Conservation (phyloP, 208 protist genomes). For the Trypanosoma vivax region DNA sequence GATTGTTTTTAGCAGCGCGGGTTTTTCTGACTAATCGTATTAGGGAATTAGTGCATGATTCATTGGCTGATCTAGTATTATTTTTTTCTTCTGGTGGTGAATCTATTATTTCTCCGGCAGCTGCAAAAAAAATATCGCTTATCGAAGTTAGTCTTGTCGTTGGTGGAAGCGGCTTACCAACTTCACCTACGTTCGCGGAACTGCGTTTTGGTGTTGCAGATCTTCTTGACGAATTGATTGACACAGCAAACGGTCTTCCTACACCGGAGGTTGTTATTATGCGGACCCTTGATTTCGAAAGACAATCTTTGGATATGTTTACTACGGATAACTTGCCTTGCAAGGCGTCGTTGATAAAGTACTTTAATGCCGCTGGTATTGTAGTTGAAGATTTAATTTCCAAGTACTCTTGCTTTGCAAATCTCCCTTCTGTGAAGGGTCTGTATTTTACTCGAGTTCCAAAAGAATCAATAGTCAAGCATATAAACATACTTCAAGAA, state of each 20-base stretch:
- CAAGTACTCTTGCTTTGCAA: slow-evolving; percentile 41
- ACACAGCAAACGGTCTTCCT: slow-evolving; percentile 51
- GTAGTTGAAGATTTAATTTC: slow-evolving; percentile 39
- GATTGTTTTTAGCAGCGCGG: slow-evolving; percentile 59
- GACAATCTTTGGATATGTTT: slow-evolving; percentile 26
- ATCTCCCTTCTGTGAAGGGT: slow-evolving; percentile 37
- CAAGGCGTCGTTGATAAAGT: slow-evolving; percentile 11
- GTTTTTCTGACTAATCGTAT: slow-evolving; percentile 68
- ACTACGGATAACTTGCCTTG: slow-evolving; percentile 7
- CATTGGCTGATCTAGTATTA: slow-evolving; percentile 43
- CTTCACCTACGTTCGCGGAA: slow-evolving; percentile 46
- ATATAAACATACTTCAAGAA: slow-evolving; percentile 33
- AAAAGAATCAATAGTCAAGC: slow-evolving; percentile 22
- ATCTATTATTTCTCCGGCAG: slow-evolving; percentile 21
- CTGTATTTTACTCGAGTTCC: slow-evolving; percentile 24
- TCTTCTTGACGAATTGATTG: slow-evolving; percentile 55
- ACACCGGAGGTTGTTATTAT: slow-evolving; percentile 45
- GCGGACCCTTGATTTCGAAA: slow-evolving; percentile 47
- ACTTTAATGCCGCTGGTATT: slow-evolving; percentile 27
- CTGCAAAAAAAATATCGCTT: slow-evolving; percentile 30
- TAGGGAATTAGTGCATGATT: slow-evolving; percentile 42
- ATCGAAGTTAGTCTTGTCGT: slow-evolving; percentile 49
- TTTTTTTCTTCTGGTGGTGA: slow-evolving; percentile 40
- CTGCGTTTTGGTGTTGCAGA: slow-evolving; percentile 56
- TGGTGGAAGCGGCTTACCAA: slow-evolving; percentile 45